These are phyloP conservation scores for Tolypocladium capitatum DNA, from an alignment of 2,329 filamentous ascomycete genomes.

Conservation along the genomic window DNA sequence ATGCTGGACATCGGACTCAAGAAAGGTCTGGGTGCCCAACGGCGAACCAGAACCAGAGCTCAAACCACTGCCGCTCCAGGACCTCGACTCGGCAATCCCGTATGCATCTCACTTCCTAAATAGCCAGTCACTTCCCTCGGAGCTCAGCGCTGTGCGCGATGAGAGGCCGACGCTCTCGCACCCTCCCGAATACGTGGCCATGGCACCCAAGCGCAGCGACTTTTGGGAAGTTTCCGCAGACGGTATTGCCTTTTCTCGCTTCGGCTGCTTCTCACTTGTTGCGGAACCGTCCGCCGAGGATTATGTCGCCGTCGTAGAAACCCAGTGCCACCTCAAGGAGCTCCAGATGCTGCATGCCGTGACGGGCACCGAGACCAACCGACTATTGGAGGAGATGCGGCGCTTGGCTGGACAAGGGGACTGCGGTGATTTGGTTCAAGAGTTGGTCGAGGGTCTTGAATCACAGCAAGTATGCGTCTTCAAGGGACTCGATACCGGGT, in stretches of 20 bases:
- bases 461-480: slow-evolving; percentile 13
- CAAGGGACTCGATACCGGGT: slow-evolving; percentile 23
- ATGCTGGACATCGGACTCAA: slow-evolving; percentile 14
- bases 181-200: slow-evolving; percentile 11
- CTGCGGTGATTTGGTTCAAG: slow-evolving; percentile 10
- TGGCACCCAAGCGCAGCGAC: slow-evolving; percentile 11
- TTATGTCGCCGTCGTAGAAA: slow-evolving; percentile 15
- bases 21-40: slow-evolving; percentile 2
- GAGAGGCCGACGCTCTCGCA: slow-evolving; percentile 6
- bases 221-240: slow-evolving; percentile 19
- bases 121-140: slow-evolving; percentile 4
- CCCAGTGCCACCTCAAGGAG: slow-evolving; percentile 17
- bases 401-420: slow-evolving; percentile 7
- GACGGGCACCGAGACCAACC: slow-evolving; percentile 13
- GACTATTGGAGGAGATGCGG: slow-evolving; percentile 11
- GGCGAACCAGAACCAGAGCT: background rate
- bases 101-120: background rate
- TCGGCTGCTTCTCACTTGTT: slow-evolving; percentile 18
- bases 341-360: slow-evolving; percentile 18
- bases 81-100: background rate
- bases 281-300: slow-evolving; percentile 14
- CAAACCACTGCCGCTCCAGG: background rate
- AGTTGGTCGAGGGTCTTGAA: slow-evolving; percentile 14
- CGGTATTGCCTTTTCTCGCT: slow-evolving; percentile 11
- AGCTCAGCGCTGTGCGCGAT: slow-evolving; percentile 6